Evolutionary conservation across 306 rosid species (phyloP), one percentile per base, ranked within the genome.

Genomic region (Acmispon strigosus): DNA sequence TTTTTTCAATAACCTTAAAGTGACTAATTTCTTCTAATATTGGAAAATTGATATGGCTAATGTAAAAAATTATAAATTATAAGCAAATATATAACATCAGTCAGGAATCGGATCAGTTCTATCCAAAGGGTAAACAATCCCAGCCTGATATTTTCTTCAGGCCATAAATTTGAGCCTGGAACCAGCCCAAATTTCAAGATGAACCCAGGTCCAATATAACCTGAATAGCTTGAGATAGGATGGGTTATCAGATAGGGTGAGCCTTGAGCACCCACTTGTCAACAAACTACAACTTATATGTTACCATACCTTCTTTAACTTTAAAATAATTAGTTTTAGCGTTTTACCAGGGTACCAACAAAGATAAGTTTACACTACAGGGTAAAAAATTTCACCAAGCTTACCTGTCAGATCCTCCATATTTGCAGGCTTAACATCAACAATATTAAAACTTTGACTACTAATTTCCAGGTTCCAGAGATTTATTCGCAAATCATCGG

Each of bases 381-480:
- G 15, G 54, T 4, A 12, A 15, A 5, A 22, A 7, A 18, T 5
- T 7, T 57, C 18, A 27, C 45, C 65, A 59, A 55, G 39, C 76
- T 65, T 82, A 95, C 99, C 99, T 62, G 97, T 95, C 63, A 95
- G 93, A 85, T 95, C 99, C 73, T 91, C 99, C 99, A 95, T 95
- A 85, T 91, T 91, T 77, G 99, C 80, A 72, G 99, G 99, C 85
- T 95, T 95, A 54, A 95, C 97, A 13, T 95, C 99, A 79, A 95
- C 92, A 41, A 95, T 95, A 79, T 95, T 95, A 72, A 91, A 95
- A 88, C 99, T 95, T 83, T 95, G 99, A 84, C 48, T 89, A 89
- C 99, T 95, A 81, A 95, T 91, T 89, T 89, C 99, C 85, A 95
- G 78, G 80, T 95, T 95, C 99, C 99, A 95, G 61, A 95, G 99